Base-by-base conservation (phyloP, 805 yeast genomes). In the Ogataea methanolica region DNA sequence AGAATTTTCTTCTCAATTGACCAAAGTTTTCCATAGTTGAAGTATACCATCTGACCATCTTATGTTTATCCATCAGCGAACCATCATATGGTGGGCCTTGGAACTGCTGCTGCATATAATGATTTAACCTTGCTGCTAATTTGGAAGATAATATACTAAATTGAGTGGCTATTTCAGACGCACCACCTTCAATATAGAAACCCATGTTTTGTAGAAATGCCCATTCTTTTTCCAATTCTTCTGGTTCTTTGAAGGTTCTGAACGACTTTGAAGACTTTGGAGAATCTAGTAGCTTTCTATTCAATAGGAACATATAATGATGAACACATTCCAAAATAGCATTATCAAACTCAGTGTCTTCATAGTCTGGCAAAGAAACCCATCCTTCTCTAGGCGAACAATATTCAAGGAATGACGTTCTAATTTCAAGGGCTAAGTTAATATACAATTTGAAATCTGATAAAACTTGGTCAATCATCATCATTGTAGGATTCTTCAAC, bases 381-480 rank as follows among this genome's bases (percentile, higher is more conserved):
- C 96, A 90, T 4, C 83, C 83, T 39, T 73, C 78, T 41, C 74
- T 77, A 0, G 86, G 79, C 34, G 67, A 76, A 54, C 80, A 74
- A 56, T 81, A 84, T 42, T 78, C 83, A 26, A 74, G 67, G 41
- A 85, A 76, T 0, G 88, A 80, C 48, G 78, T 79, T 61, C 89
- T 83, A 43, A 90, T 79, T 53, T 81, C 85, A 16, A 88, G 73
- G 0, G 96, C 91, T 33, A 90, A 70, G 42, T 79, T 76, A 47
- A 92, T 78, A 61, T 88, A 89, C 2, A 83, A 76, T 55, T 83
- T 83, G 62, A 92, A 85, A 62, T 89, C 96, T 41, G 81, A 90
- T 51, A 92, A 78, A 77, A 89, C 85, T 67, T 92, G 97, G 65
- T 94, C 99, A 56, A 94, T 88, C 83, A 89, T 88, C 90, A 89